Evolutionary conservation across 441 rosid species (phyloP).

Genomic region (Capsella rubella): DNA sequence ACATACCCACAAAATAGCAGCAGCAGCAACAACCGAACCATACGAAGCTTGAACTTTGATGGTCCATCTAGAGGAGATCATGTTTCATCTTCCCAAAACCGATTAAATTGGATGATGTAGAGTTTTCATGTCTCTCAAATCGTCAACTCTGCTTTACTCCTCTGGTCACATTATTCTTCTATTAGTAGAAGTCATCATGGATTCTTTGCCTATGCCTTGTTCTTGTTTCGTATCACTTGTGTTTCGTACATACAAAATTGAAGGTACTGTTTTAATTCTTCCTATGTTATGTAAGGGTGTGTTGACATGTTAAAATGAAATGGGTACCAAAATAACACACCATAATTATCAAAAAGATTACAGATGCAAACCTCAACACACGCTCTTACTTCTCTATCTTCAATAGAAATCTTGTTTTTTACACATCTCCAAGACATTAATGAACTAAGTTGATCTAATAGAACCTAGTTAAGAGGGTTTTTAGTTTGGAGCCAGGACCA

Average conservation of each 20-base stretch:
- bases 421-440: constrained; percentile 33
- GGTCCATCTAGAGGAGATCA: constrained; percentile 38
- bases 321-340: constrained; percentile 35
- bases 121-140: neutral
- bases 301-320: constrained; percentile 16
- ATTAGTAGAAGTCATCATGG: constrained; percentile 7
- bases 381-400: constrained; percentile 10
- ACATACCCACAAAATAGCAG: constrained; percentile 27
- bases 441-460: constrained; percentile 35
- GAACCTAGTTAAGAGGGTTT: constrained; percentile 30
- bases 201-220: neutral
- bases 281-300: neutral
- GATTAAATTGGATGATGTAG: constrained; percentile 43
- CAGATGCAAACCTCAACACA: constrained; percentile 33
- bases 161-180: constrained; percentile 10
- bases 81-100: constrained; percentile 42
- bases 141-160: neutral
- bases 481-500: constrained; percentile 12
- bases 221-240: constrained; percentile 18
- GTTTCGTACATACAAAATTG: constrained; percentile 24
- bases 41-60: constrained; percentile 43
- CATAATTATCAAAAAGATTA: constrained; percentile 21
- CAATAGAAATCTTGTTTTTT: constrained; percentile 23
- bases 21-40: constrained; percentile 19
- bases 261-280: constrained; percentile 8